A percentile compares a stretch with the other conserved stretches of the same genome.
These are phyloP conservation scores for Phytophthora constricta DNA, from an alignment of 352 stramenopile species.

Conservation along the genomic window DNA sequence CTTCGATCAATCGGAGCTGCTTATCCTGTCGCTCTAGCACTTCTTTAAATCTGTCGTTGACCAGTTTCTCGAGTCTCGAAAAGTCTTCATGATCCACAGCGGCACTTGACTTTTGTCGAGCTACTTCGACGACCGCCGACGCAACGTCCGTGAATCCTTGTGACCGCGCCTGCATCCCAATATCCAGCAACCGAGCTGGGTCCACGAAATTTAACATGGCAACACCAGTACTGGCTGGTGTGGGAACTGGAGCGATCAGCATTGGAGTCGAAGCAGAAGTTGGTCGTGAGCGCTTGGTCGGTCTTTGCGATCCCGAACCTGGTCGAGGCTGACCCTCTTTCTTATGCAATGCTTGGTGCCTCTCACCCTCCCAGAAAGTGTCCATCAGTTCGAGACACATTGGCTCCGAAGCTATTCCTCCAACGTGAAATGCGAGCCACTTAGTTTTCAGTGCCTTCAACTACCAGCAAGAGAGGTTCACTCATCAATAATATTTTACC, in stretches of 20 bases:
- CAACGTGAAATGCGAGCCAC: conserved; percentile 26
- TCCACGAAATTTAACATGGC: background rate
- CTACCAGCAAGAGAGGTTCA: conserved; percentile 15
- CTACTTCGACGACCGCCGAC: conserved; percentile 4
- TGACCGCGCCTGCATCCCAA: background rate
- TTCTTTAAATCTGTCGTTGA: conserved; percentile 22
- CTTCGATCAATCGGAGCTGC: conserved; percentile 19
- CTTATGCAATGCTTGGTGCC: background rate
- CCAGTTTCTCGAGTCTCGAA: conserved; percentile 20
- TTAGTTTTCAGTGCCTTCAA: conserved; percentile 33
- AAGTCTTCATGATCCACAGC: background rate
- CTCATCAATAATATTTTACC: background rate
- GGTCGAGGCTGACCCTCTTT: conserved; percentile 12
- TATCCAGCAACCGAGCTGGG: conserved; percentile 1
- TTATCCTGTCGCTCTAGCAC: conserved; percentile 22
- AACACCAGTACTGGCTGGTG: background rate
- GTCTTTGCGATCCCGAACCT: background rate
- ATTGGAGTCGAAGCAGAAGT: background rate
- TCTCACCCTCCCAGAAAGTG: conserved; percentile 12
- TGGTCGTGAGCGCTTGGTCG: background rate
- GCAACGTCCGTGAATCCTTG: conserved; percentile 18
- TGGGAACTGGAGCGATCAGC: background rate
- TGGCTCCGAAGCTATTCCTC: conserved; percentile 11
- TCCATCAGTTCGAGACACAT: conserved; percentile 27
- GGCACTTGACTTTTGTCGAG: background rate